Base-by-base conservation (phyloP, 2,329 filamentous ascomycete species). In the Ophiostoma novo-ulmi region DNA sequence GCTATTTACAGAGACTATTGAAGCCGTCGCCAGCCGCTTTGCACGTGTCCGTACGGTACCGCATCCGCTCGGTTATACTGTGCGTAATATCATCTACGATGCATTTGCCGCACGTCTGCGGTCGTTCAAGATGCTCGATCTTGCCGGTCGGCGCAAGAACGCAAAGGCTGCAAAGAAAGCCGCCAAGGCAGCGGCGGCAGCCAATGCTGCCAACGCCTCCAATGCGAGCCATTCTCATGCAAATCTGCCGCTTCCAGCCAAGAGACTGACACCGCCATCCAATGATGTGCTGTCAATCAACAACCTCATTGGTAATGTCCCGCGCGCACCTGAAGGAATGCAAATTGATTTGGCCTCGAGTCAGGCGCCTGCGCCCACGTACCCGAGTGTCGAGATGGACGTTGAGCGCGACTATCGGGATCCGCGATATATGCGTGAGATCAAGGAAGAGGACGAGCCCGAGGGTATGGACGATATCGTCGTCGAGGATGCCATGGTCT, bases 91-190 rank as follows among this genome's bases (percentile, higher is more conserved):
- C 6, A 70, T 70, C 7, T 76, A 69, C 71, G 73, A 74, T 10
- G 61, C 67, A 5, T 75, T 74, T 55, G 75, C 75, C 0, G 70
- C 61, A 22, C 74, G 74, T 1, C 41, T 75, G 20, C 73, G 74
- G 7, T 73, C 73, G 1, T 73, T 72, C 55, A 75, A 74, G 69
- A 63, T 61, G n/a, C 36, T 73, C 13, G 72, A 72, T 35, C 35
- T 74, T 7, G 26, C 61, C 10, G 68, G 71, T 8, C 61, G 52
- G n/a, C 71, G 71, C 17, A 73, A 72, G 63, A n/a, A 48, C 38
- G 26, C n/a, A n/a, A 41, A 41, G 4, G 39, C 38, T 1, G 65
- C 38, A 22, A 67, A 44, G 38, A 67, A 48, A 7, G 39, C 65
- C 11, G 65, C 65, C 14, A 26, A 26, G 5, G 55, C 55, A 11